These are phyloP conservation scores for Roridomyces roridus DNA, from an alignment of 768 basidiomycete species.

Conservation along the genomic window DNA sequence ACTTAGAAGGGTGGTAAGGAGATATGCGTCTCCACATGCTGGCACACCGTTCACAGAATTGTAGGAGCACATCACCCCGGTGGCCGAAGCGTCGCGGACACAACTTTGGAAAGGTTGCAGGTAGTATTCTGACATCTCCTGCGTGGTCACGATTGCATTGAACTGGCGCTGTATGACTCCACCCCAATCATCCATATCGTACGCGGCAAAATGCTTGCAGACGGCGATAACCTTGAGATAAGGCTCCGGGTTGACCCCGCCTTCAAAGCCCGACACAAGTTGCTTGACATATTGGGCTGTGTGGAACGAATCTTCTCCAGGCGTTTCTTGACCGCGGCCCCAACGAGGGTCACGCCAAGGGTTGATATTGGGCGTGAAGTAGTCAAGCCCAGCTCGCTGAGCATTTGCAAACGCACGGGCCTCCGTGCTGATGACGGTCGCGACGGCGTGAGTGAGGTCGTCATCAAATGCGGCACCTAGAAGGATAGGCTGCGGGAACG, in stretches of 20 bases:
- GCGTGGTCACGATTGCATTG: conserved; percentile 56
- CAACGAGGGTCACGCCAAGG: conserved; percentile 56
- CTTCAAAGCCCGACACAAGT: conserved; percentile 61
- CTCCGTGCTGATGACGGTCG: conserved; percentile 59
- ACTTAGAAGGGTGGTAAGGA: conserved; percentile 58
- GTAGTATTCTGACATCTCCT: conserved; percentile 65
- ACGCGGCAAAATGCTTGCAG: conserved; percentile 67
- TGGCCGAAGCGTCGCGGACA: conserved; percentile 57
- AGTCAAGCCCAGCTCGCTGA: conserved; percentile 59
- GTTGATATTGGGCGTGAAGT: conserved; percentile 62
- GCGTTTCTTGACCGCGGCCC: conserved; percentile 68
- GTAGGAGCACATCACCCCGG: conserved; percentile 40
- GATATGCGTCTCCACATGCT: conserved; percentile 57
- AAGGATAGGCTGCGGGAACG: conserved; percentile 63
- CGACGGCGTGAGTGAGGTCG: conserved; percentile 52
- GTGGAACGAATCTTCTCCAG: conserved; percentile 64
- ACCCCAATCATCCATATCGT: conserved; percentile 64
- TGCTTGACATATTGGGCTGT: conserved; percentile 58
- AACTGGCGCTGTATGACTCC: conserved; percentile 56
- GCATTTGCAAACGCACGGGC: conserved; percentile 64
- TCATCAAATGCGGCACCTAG: conserved; percentile 65
- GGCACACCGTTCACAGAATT: conserved; percentile 67
- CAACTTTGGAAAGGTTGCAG: conserved; percentile 58
- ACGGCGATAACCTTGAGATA: conserved; percentile 60
- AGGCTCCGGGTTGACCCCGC: conserved; percentile 57